Conservation (phyloP, 306 rosid genomes). For the Potentilla sterilis region DNA sequence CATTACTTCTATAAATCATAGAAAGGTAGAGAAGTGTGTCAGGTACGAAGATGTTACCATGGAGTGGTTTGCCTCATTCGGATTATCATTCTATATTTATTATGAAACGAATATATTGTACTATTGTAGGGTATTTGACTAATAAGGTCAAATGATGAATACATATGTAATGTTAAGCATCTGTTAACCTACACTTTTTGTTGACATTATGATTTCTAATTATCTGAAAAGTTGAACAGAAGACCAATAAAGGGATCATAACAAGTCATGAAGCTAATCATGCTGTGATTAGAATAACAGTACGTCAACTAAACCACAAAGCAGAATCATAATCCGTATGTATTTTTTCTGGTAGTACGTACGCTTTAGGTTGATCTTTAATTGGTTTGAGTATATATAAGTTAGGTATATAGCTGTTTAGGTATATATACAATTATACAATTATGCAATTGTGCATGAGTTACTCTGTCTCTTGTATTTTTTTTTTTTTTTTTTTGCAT, state of each 20-base stretch:
- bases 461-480: too few relatives aligned
- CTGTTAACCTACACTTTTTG: neutral
- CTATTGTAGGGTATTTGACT: neutral
- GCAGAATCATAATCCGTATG: neutral
- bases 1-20: neutral
- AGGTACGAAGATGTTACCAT: conserved; percentile 18
- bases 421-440: too few relatives aligned
- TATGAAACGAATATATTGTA: neutral
- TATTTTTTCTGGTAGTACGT: neutral
- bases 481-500: too few relatives aligned
- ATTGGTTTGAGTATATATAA: neutral
- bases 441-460: too few relatives aligned
- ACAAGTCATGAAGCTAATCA: neutral
- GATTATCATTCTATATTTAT: neutral
- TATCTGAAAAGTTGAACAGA: neutral
- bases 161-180: neutral
- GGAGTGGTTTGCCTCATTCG: conserved; percentile 19
- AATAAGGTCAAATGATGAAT: neutral
- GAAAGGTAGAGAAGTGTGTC: conserved; percentile 3
- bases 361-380: neutral
- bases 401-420: neutral
- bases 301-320: neutral
- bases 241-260: neutral
- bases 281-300: neutral
- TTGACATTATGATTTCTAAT: neutral